Evolutionary conservation across 2,329 filamentous ascomycete genomes (phyloP).

Genomic region (Rosellinia necatrix): DNA sequence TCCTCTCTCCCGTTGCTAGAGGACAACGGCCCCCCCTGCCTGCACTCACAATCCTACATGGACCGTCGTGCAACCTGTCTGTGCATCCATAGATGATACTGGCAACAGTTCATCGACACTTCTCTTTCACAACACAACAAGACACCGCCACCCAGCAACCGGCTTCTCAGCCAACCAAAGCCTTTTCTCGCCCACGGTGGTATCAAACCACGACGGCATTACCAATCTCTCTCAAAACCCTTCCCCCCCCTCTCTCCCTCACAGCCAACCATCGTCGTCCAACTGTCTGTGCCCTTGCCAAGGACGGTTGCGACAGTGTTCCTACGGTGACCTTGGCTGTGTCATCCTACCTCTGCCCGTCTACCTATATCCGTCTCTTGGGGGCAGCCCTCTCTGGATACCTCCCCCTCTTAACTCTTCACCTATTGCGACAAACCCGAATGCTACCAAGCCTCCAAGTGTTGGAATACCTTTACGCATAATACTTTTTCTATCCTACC

Average conservation of each 20-base stretch:
- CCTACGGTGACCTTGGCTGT: slow-evolving; percentile 26
- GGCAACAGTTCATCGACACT: slow-evolving; percentile 9
- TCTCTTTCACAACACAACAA: slow-evolving; percentile 1
- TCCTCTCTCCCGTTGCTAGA: slow-evolving; percentile 28
- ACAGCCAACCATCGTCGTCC: slow-evolving; percentile 24
- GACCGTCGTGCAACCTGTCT: slow-evolving; percentile 12
- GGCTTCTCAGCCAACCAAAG: slow-evolving; percentile 13
- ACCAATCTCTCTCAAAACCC: slow-evolving; percentile 17
- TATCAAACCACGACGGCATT: slow-evolving; percentile 20
- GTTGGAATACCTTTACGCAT: slow-evolving; percentile 5
- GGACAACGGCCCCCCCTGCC: slow-evolving; percentile 27
- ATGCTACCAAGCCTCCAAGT: slow-evolving; percentile 8
- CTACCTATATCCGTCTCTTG: slow-evolving; percentile 21
- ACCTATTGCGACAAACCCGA: slow-evolving; percentile 9
- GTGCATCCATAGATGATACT: slow-evolving; percentile 8
- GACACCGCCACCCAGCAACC: slow-evolving; percentile 6
- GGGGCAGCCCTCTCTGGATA: slow-evolving; percentile 13
- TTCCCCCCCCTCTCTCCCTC: slow-evolving; percentile 4
- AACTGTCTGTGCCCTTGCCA: slow-evolving; percentile 25
- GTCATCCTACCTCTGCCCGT: slow-evolving; percentile 16
- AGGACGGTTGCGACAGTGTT: slow-evolving; percentile 27
- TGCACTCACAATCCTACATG: slow-evolving; percentile 33
- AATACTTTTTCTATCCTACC: background rate
- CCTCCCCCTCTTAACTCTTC: slow-evolving; percentile 19
- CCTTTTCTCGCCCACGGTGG: slow-evolving; percentile 2